phyloP scores from a whole-genome alignment of 257 asterid genomes.

The Marsdenia floribunda region DNA sequence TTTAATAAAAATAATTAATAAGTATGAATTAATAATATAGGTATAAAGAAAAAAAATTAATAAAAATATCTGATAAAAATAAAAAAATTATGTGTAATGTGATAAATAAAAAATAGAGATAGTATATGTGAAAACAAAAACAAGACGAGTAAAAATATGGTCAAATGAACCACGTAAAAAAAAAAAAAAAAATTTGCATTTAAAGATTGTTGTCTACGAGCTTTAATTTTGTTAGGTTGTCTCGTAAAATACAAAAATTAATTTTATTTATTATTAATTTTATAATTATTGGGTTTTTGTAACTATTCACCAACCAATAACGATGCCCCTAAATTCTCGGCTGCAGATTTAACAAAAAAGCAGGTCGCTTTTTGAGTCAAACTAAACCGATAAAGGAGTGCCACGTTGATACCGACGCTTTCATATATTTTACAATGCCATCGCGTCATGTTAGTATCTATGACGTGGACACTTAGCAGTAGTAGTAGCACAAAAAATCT shows the following conservation, averaged over 20 bases:
- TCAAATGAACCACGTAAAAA: background rate
- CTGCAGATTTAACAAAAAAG: background rate
- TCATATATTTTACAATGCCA: background rate
- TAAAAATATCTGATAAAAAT: too few species aligned
- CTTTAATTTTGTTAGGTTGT: background rate
- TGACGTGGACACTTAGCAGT: background rate
- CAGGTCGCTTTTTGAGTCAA: background rate
- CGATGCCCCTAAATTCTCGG: conserved; percentile 16
- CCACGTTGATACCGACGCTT: background rate
- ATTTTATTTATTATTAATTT: background rate
- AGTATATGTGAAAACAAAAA: too few species aligned
- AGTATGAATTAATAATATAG: too few species aligned
- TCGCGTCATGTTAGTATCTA: conserved; percentile 3
- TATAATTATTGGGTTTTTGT: conserved; percentile 13
- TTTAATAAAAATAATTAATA: too few species aligned
- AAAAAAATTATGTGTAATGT: too few species aligned
- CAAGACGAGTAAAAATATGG: too few species aligned
- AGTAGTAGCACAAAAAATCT: background rate
- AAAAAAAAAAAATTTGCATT: background rate
- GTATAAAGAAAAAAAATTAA: too few species aligned
- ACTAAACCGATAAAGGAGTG: background rate
- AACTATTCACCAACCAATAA: conserved; percentile 25
- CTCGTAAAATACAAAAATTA: background rate
- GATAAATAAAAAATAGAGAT: too few species aligned
- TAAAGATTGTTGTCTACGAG: background rate